These are phyloP conservation scores for Euclidium syriacum DNA, from an alignment of 345 rosid species.

Conservation along the genomic window DNA sequence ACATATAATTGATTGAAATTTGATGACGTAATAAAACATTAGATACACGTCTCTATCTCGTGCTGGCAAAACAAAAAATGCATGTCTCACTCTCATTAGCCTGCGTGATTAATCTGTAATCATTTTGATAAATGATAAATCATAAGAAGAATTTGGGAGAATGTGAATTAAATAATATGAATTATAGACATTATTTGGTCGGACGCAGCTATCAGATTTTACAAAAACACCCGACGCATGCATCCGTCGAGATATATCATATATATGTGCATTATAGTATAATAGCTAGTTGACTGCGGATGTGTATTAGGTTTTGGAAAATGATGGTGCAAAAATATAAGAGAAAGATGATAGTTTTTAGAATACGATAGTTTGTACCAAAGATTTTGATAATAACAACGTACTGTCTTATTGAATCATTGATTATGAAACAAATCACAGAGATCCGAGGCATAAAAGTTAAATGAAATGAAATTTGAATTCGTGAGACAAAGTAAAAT, in stretches of 20 bases:
- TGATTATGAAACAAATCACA: no score
- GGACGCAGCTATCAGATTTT: background rate
- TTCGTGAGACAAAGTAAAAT: no score
- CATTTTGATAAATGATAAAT: background rate
- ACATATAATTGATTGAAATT: background rate
- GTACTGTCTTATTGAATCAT: no score
- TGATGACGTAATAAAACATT: background rate
- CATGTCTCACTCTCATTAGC: slow-evolving; percentile 3
- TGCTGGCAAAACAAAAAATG: background rate
- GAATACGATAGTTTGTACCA: no score
- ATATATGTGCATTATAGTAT: no score
- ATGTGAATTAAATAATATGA: background rate
- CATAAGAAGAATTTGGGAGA: background rate
- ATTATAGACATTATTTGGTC: background rate
- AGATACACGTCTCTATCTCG: background rate
- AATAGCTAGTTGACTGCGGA: no score
- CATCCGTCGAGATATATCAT: background rate
- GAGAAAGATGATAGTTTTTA: no score
- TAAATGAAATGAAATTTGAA: no score
- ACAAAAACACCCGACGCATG: slow-evolving; percentile 1
- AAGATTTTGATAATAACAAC: no score
- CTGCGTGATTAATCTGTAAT: slow-evolving; percentile 1
- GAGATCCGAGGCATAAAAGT: no score
- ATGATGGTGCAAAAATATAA: no score
- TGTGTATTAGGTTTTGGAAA: no score